Percentiles rank a stretch among this genome's conserved stretches.
phyloP scores from a whole-genome alignment of 306 rosid species.

The Fragaria ananassa region DNA sequence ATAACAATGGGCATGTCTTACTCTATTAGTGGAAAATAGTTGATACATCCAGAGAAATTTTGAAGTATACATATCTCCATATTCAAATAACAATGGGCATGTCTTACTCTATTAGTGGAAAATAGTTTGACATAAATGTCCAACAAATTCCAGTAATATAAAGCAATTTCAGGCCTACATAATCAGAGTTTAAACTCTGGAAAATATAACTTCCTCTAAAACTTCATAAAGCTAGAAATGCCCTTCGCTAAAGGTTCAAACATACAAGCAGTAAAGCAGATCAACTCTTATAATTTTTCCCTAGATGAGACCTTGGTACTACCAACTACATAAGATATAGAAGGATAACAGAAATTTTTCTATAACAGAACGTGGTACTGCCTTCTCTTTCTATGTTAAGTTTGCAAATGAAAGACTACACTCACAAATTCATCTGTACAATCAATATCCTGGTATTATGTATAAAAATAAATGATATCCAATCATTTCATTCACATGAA shows the following conservation, averaged over 20 bases:
- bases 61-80: background rate
- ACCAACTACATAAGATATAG: background rate
- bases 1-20: background rate
- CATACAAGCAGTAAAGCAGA: background rate
- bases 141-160: background rate
- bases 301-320: background rate
- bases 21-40: background rate
- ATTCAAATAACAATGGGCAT: background rate
- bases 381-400: background rate
- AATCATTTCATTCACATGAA: background rate
- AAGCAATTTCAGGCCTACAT: conserved; percentile 3
- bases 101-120: background rate
- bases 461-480: background rate
- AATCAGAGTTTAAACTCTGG: background rate
- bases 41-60: background rate
- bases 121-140: background rate
- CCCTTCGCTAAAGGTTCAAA: background rate
- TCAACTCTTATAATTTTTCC: background rate
- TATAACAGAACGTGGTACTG: background rate
- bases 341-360: background rate
- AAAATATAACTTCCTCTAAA: background rate
- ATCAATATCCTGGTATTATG: background rate
- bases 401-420: background rate
- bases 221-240: background rate
- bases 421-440: background rate